Conservation (phyloP, 768 basidiomycete genomes). For the Fibroporia radiculosa region DNA sequence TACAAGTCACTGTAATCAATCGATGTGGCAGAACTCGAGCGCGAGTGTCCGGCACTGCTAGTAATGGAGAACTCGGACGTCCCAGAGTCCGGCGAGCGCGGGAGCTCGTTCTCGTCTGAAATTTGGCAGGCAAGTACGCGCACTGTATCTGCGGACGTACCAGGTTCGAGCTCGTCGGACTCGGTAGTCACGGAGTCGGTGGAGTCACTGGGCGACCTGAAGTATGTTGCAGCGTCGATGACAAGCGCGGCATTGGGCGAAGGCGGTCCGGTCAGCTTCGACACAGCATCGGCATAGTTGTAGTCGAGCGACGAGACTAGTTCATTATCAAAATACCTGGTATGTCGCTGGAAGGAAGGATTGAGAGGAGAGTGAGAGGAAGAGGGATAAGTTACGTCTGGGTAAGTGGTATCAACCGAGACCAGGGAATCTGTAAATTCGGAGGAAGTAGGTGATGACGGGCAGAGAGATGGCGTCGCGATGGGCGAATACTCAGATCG, state of each 20-base stretch:
- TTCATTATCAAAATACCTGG: conserved; percentile 11
- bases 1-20: conserved; percentile 12
- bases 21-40: conserved; percentile 9
- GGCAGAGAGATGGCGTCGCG: conserved; percentile 2
- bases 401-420: conserved; percentile 1
- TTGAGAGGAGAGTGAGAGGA: conserved; percentile 3
- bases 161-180: conserved; percentile 29
- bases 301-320: conserved; percentile 18
- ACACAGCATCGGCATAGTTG: conserved; percentile 17
- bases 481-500: background rate
- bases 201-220: no score
- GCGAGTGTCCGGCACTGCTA: conserved; percentile 5
- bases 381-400: conserved; percentile 6
- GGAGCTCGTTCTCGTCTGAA: conserved; percentile 2
- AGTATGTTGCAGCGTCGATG: conserved; percentile 7
- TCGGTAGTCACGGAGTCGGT: conserved; percentile 8
- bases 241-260: conserved; percentile 2
- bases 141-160: conserved; percentile 40
- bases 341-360: conserved; percentile 9
- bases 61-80: conserved; percentile 4
- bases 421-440: background rate
- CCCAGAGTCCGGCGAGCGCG: conserved; percentile 6
- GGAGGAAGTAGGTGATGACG: background rate
- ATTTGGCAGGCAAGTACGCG: conserved; percentile 15
- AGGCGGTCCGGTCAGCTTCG: conserved; percentile 10